Evolutionary conservation across 305 asterid species (phyloP).

Genomic region (Plantago lanceolata): DNA sequence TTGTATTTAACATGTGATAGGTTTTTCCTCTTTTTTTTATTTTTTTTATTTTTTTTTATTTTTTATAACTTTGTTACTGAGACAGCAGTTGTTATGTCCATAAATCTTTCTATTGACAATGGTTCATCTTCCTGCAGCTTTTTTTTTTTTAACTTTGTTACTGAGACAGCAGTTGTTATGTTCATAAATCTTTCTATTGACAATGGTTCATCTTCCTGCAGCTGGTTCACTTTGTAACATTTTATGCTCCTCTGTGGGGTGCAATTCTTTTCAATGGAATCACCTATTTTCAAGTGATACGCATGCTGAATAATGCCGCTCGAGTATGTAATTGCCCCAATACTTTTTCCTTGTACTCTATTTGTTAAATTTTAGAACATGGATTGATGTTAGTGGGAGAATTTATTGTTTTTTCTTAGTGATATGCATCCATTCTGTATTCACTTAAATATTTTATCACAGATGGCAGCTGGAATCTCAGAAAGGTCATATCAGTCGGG

Average conservation of each 20-base stretch:
- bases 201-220: slow-evolving; percentile 37
- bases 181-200: slow-evolving; percentile 14
- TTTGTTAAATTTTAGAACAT: slow-evolving; percentile 22
- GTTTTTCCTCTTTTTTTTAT: background rate
- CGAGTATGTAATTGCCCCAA: slow-evolving; percentile 57
- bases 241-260: slow-evolving; percentile 96
- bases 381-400: slow-evolving; percentile 15
- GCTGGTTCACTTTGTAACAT: slow-evolving; percentile 83
- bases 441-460: slow-evolving; percentile 33
- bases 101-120: slow-evolving; percentile 17
- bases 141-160: slow-evolving; percentile 1
- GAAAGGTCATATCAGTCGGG: slow-evolving; percentile 65
- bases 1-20: background rate
- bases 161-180: slow-evolving; percentile 5
- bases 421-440: slow-evolving; percentile 16
- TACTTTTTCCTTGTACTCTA: slow-evolving; percentile 21
- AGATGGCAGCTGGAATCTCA: slow-evolving; percentile 98
- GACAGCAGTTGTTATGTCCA: slow-evolving; percentile 5
- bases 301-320: slow-evolving; percentile 93
- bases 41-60: background rate
- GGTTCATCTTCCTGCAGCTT: slow-evolving; percentile 46
- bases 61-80: slow-evolving; percentile 3
- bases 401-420: background rate
- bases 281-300: slow-evolving; percentile 95
- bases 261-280: slow-evolving; percentile 93